Conservation (phyloP, 352 stramenopile genomes). For the Pilasporangium apinafurcum region DNA sequence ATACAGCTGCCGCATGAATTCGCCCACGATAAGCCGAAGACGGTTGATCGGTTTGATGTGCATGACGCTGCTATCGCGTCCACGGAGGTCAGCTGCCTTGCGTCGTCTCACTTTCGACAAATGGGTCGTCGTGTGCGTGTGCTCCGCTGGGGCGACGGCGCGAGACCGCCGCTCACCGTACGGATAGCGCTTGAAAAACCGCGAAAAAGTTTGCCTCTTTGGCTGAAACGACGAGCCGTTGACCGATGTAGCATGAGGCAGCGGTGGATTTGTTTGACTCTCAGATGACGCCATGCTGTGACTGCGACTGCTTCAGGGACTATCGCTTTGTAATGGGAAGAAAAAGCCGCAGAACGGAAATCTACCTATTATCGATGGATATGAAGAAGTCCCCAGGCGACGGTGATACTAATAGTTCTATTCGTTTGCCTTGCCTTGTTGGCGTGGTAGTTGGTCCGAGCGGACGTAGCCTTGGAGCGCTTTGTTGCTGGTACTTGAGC, state of each 20-base stretch:
- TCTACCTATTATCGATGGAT: too few species aligned
- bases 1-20: slow-evolving; percentile 80
- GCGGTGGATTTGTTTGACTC: slow-evolving; percentile 6
- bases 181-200: slow-evolving; percentile 51
- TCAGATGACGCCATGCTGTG: too few species aligned
- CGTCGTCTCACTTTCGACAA: slow-evolving; percentile 9
- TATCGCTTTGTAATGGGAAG: too few species aligned
- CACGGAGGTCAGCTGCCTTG: slow-evolving; percentile 21
- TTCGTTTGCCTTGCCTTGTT: too few species aligned
- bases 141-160: slow-evolving; percentile 50
- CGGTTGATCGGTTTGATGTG: slow-evolving; percentile 30
- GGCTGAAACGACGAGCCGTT: slow-evolving; percentile 28
- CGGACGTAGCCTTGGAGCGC: too few species aligned
- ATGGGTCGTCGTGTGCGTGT: slow-evolving; percentile 5
- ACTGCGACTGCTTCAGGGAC: too few species aligned
- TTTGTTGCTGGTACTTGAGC: too few species aligned
- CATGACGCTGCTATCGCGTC: slow-evolving; percentile 20
- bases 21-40: slow-evolving; percentile 45
- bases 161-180: slow-evolving; percentile 57
- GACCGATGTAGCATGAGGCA: slow-evolving; percentile 10
- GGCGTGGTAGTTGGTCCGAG: too few species aligned
- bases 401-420: too few species aligned
- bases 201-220: slow-evolving; percentile 52
- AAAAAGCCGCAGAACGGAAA: too few species aligned
- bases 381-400: too few species aligned